A percentile compares a stretch with the other conserved stretches of the same genome.
Evolutionary conservation across 2,329 filamentous ascomycete species (phyloP).

Genomic region (Colletotrichum tanaceti): DNA sequence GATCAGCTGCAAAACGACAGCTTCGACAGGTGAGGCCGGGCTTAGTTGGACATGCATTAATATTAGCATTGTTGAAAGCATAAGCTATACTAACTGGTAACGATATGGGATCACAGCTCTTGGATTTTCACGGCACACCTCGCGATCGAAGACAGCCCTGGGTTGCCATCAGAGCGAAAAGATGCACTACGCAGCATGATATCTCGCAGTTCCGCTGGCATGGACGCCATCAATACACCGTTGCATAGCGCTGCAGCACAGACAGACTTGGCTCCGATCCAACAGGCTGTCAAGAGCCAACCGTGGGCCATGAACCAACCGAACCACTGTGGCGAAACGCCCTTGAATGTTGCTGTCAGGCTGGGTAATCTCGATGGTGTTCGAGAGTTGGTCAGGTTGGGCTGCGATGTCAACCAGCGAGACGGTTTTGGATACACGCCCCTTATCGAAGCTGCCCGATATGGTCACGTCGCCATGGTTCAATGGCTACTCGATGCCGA

Average conservation of each 20-base stretch:
- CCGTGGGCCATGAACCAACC: background rate
- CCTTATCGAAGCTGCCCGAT: accelerated
- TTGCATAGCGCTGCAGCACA: constrained; percentile 1
- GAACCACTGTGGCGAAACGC: background rate
- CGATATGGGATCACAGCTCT: background rate
- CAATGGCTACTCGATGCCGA: background rate
- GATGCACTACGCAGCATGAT: background rate
- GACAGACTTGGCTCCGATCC: accelerated
- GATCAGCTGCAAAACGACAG: background rate
- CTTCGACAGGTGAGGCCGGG: background rate
- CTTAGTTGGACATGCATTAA: background rate
- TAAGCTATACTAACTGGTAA: background rate
- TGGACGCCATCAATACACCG: background rate
- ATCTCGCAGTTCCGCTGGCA: background rate
- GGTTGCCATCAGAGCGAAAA: background rate
- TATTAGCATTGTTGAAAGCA: background rate
- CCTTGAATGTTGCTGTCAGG: background rate
- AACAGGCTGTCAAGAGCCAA: background rate
- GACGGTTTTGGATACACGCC: background rate
- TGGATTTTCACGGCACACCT: background rate
- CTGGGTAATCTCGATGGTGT: background rate
- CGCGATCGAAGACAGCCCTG: accelerated
- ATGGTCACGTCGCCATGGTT: background rate
- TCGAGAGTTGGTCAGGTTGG: background rate
- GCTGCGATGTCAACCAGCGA: background rate